Conservation (phyloP, 257 asterid genomes). For the Verbascum thapsus region DNA sequence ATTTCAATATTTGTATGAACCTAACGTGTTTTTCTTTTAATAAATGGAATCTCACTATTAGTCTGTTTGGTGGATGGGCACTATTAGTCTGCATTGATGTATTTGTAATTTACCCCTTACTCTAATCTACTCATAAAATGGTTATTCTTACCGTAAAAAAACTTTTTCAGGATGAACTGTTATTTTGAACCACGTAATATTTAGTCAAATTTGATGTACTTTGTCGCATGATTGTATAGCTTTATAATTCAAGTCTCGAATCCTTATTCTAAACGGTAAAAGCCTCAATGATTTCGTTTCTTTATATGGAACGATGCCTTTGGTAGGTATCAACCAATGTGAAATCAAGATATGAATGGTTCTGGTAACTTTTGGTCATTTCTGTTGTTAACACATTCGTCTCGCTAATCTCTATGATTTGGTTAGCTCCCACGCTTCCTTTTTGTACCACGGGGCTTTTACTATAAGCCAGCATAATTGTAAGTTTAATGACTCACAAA, state of each 20-base stretch:
- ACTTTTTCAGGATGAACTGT: too few relatives aligned
- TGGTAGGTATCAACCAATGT: constrained; percentile 49
- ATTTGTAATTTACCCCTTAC: too few relatives aligned
- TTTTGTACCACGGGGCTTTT: neutral
- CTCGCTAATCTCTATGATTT: neutral
- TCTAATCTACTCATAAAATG: too few relatives aligned
- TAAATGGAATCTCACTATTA: neutral
- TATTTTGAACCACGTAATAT: too few relatives aligned
- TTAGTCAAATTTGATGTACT: too few relatives aligned
- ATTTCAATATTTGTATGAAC: constrained; percentile 3
- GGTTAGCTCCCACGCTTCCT: neutral
- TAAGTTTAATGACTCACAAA: too few relatives aligned
- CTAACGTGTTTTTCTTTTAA: neutral
- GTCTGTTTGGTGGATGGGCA: constrained; percentile 78
- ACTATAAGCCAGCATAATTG: too few relatives aligned
- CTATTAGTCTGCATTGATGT: constrained; percentile 54
- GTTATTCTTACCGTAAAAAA: too few relatives aligned
- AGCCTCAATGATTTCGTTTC: constrained; percentile 51
- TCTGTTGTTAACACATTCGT: neutral
- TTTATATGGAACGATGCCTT: constrained; percentile 58
- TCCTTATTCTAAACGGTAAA: neutral
- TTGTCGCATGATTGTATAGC: too few relatives aligned
- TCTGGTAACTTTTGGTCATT: constrained; percentile 39
- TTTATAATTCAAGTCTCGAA: too few relatives aligned
- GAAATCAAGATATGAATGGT: constrained; percentile 52